phyloP scores from a whole-genome alignment of 2,329 filamentous ascomycete species.

The Neurospora sp. region DNA sequence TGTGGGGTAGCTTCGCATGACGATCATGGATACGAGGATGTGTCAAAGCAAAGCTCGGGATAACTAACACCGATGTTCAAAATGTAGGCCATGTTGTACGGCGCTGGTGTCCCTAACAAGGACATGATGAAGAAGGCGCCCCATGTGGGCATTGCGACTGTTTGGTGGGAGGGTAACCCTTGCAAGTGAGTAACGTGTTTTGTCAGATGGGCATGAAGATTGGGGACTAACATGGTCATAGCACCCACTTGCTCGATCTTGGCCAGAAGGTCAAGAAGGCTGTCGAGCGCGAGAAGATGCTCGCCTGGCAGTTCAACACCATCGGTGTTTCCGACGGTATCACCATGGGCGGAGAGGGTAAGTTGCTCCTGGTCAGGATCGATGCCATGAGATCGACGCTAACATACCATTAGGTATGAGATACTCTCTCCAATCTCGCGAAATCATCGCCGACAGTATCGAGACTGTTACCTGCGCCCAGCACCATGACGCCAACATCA shows the following conservation, averaged over 20 bases:
- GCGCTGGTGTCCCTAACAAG: conserved; percentile 74
- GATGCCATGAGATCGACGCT: background rate
- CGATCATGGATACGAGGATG: background rate
- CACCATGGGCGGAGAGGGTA: conserved; percentile 89
- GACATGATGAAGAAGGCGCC: conserved; percentile 83
- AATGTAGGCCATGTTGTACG: conserved; percentile 84
- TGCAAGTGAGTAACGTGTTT: conserved; percentile 62
- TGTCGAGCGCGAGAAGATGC: conserved; percentile 72
- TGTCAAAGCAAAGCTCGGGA: background rate
- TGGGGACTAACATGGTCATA: conserved; percentile 4
- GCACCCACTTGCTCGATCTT: conserved; percentile 57
- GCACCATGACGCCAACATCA: conserved; percentile 86
- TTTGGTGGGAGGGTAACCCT: conserved; percentile 97
- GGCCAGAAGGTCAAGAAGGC: conserved; percentile 80
- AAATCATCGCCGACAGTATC: conserved; percentile 90
- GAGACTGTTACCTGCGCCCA: conserved; percentile 90
- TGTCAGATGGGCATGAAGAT: background rate
- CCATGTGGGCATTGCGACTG: conserved; percentile 81
- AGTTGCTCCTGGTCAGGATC: conserved; percentile 10
- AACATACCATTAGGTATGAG: conserved; percentile 60
- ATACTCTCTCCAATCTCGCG: conserved; percentile 80
- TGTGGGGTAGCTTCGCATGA: background rate
- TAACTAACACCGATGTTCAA: conserved; percentile 8
- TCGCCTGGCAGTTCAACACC: conserved; percentile 92
- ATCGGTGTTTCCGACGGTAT: conserved; percentile 84